These are phyloP conservation scores for Ceratocystis diversiconidia DNA, from an alignment of 2,329 filamentous ascomycete genomes.

Conservation along the genomic window DNA sequence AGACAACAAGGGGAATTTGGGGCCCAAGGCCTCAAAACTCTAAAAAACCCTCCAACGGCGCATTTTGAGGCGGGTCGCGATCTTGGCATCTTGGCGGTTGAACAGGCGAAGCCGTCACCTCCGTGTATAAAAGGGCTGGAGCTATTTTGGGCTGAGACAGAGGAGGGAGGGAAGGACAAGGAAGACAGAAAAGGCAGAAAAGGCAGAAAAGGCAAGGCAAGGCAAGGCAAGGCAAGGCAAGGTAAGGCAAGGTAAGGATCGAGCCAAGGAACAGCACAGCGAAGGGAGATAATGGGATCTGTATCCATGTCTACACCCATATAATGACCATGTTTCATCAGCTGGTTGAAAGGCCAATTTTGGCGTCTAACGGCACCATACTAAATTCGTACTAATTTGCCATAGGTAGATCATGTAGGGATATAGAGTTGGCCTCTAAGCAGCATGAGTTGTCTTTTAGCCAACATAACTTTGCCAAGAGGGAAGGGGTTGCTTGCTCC, in stretches of 20 bases:
- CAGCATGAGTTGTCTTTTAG: not conserved
- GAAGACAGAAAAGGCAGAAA: not conserved
- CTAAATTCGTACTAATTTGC: too few relatives aligned
- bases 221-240: too few relatives aligned
- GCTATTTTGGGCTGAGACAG: not conserved
- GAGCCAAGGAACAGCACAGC: too few relatives aligned
- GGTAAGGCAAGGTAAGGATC: too few relatives aligned
- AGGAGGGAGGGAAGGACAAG: not conserved
- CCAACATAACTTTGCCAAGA: not conserved
- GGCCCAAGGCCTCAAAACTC: not conserved
- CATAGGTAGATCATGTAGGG: not conserved
- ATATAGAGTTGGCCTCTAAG: not conserved
- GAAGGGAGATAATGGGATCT: too few relatives aligned
- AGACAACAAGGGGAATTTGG: not conserved
- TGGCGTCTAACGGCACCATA: too few relatives aligned
- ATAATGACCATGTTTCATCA: too few relatives aligned
- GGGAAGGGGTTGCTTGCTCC: not conserved
- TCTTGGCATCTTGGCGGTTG: constrained; percentile 4
- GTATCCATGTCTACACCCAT: too few relatives aligned
- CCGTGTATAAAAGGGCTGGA: not conserved
- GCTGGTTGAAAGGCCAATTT: too few relatives aligned
- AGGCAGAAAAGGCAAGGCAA: too few relatives aligned
- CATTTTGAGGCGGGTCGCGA: not conserved
- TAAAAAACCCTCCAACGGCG: not conserved
- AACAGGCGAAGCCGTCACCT: not conserved